Evolutionary conservation across 371 early-diverging fungal species (phyloP).

Genomic region (Phascolomyces articulosus): DNA sequence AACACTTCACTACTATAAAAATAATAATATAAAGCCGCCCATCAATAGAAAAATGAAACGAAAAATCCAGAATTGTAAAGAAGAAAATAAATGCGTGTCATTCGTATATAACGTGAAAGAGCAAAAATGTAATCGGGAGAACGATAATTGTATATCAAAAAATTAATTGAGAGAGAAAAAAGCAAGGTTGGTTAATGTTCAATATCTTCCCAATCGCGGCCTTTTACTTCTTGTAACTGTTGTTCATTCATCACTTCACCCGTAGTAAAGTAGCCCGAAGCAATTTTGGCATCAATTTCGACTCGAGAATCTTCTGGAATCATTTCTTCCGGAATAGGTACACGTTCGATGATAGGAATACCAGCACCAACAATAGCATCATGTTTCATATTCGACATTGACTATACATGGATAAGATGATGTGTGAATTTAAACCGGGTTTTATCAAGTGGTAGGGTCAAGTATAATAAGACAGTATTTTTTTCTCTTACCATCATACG

Average conservation of each 20-base stretch:
- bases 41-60: too few relatives aligned
- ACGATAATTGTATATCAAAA: too few relatives aligned
- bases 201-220: conserved; percentile 85
- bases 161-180: too few relatives aligned
- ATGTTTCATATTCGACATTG: conserved; percentile 94
- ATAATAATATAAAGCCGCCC: too few relatives aligned
- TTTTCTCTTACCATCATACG: conserved; percentile 72
- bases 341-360: conserved; percentile 89
- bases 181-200: too few relatives aligned
- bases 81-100: too few relatives aligned
- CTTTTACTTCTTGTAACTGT: conserved; percentile 72
- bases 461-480: background rate
- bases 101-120: too few relatives aligned
- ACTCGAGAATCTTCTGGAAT: conserved; percentile 92
- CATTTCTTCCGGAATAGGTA: conserved; percentile 88
- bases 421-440: too few relatives aligned
- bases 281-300: conserved; percentile 97
- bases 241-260: conserved; percentile 60
- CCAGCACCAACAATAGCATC: conserved; percentile 93
- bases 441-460: too few relatives aligned
- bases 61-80: too few relatives aligned
- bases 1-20: too few relatives aligned
- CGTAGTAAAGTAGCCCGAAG: conserved; percentile 90
- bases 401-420: conserved; percentile 33
- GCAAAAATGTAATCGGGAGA: too few relatives aligned